Evolutionary conservation across 2,329 filamentous ascomycete genomes (phyloP), one percentile per base, ranked within the genome.

Genomic region (Neospermospora avenae): DNA sequence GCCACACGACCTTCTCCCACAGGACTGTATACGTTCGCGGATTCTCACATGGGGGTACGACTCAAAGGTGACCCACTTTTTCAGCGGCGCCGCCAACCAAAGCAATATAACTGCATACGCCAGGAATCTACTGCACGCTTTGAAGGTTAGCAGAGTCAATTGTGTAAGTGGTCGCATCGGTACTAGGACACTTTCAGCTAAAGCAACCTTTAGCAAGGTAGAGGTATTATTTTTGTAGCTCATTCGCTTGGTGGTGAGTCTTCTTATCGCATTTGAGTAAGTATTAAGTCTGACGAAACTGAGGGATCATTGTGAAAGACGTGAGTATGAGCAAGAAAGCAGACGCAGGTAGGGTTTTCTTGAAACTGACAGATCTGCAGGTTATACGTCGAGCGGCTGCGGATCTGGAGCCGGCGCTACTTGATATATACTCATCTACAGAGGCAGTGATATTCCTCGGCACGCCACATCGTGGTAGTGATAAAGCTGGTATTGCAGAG

Each of bases 391-490:
- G 59, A 31, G 60, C 63, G 20, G 57, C 49, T 42, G 34, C 11
- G 18, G 51, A 61, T 8, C 22, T 31, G 3, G 20, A 37, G 8
- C 22, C 39, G 3, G 20, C 45, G 8, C 37, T 59, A 13, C 22
- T 54, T 14, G 57, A 67, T 49, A 63, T 68, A 1, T 67, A 48
- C 46, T 54, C 16, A 7, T 63, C 58, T 16, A 67, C 63, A 13
- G 25, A 41, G 18, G 62, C 45, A 20, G 57, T 74, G 4, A 37
- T 70, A 0, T 75, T 75, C 44, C 61, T 74, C 25, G 72, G 68
- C 18, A 74, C 72, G 16, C 72, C 72, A 6, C 70, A 74, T 55
- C 60, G 62, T n/a, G 72, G 72, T 16, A 72, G 69, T 51, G 62
- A 56, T 34, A 55, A 60, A 45, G 70, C 68, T 37, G 63, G 57